Base-by-base conservation (phyloP, 768 basidiomycete species). In the Melanogaster broomeanus region DNA sequence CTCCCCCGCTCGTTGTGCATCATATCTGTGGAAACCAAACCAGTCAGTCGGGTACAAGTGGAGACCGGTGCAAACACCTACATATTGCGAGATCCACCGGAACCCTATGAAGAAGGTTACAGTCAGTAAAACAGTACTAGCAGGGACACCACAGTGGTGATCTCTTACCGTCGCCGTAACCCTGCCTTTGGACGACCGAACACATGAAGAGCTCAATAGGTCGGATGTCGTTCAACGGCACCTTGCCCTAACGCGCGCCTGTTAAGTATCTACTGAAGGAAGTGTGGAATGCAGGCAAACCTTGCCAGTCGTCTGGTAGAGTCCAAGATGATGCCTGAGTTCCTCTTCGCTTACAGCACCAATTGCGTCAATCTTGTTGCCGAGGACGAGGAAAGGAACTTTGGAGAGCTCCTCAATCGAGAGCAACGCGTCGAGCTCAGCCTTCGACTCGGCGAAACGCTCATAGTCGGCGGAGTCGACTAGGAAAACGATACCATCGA, bases 201-300 rank as follows among this genome's bases (percentile, higher is more conserved):
- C 95, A 98, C 97, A 99, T 99, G 85, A 98, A 99, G 61, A 98
- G 82, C 69, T 99, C 97, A 71, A 99, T 98, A 16, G 97, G 97
- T 53, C 97, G 85, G 61, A 98, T 98, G 71, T 98, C 96, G 61
- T 78, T 90, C 66, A 99, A 83, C 53, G 94, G 96, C 34, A 97
- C 91, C 72, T 98, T 98, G 69, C 97, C 97, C 95, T 97, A 60
- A 30, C 35, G 22, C 9, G 27, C 19, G 18, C 25, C 24, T 28
- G 43, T 35, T 66, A 42, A 63, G 31, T 34, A 39, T 27, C 44
- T 38, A 15, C 18, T 13, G 16, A 21, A 19, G 16, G 3, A 55
- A 9, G 21, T 6, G 15, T 37, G 35, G 3, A 35, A 39, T 12
- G 48, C 33, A 37, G 55, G 51, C 74, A 40, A 52, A 94, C 95